phyloP scores from a whole-genome alignment of 2,329 filamentous ascomycete species.

The Periglandula ipomoeae region DNA sequence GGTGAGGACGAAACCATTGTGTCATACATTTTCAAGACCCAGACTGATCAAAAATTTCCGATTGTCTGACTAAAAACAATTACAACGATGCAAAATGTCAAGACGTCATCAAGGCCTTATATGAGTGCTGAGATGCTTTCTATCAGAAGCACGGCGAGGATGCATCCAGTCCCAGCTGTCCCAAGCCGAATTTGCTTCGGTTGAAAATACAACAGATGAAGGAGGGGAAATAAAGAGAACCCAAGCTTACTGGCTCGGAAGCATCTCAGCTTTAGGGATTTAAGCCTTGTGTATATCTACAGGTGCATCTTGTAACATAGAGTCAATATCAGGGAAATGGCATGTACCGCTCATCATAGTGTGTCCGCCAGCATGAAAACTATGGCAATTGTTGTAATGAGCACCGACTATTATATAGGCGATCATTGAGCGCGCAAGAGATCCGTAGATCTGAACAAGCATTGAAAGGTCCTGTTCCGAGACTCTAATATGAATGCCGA shows the following conservation, averaged over 20 bases:
- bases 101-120: conserved; percentile 69
- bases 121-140: conserved; percentile 87
- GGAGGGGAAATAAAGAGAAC: conserved; percentile 17
- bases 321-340: conserved; percentile 8
- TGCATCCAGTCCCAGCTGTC: conserved; percentile 73
- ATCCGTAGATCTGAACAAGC: conserved; percentile 82
- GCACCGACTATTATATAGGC: conserved; percentile 74
- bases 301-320: not conserved
- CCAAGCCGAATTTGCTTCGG: conserved; percentile 67
- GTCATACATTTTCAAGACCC: not conserved
- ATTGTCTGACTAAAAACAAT: conserved; percentile 73
- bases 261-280: not conserved
- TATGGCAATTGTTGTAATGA: conserved; percentile 65
- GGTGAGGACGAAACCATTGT: conserved; percentile 35
- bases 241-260: not conserved
- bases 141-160: conserved; percentile 71
- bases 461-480: conserved; percentile 85
- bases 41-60: conserved; percentile 22
- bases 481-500: conserved; percentile 98
- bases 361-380: conserved; percentile 35
- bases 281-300: not conserved
- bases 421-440: conserved; percentile 96
- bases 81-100: conserved; percentile 83
- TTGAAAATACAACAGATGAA: conserved; percentile 77
- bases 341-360: conserved; percentile 37